These are phyloP conservation scores for Parafenestella ontariensis DNA, from an alignment of 2,329 filamentous ascomycete species.

Conservation along the genomic window DNA sequence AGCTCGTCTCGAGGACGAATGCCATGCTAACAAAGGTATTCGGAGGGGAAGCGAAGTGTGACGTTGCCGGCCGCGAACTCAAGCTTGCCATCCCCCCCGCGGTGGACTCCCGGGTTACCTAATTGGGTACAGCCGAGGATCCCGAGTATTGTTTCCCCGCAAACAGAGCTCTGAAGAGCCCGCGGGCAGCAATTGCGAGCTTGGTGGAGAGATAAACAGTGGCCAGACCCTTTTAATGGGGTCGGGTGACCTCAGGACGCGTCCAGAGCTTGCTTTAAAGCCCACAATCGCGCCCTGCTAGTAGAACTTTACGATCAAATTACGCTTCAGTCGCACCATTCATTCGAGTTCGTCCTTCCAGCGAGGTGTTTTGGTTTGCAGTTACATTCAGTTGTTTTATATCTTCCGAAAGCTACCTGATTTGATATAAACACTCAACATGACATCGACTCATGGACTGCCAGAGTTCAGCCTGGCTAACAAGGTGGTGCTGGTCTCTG, in stretches of 20 bases:
- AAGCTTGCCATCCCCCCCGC: constrained; percentile 1
- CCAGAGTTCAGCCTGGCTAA: constrained; percentile 78
- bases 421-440: constrained; percentile 1
- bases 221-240: constrained; percentile 7
- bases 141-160: constrained; percentile 22
- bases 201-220: neutral
- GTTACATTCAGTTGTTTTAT: neutral
- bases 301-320: neutral
- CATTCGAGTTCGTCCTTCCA: neutral
- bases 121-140: constrained; percentile 16
- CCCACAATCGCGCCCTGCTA: constrained; percentile 12
- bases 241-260: constrained; percentile 6
- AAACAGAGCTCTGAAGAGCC: constrained; percentile 11
- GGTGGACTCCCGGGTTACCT: constrained; percentile 15
- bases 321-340: neutral
- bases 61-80: neutral
- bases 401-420: neutral
- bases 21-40: neutral
- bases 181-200: constrained; percentile 3
- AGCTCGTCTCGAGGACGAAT: neutral
- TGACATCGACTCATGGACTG: constrained; percentile 49
- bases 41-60: neutral
- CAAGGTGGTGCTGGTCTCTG: constrained; percentile 75
- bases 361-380: constrained; percentile 1
- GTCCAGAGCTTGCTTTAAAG: constrained; percentile 6